phyloP scores from a whole-genome alignment of 306 rosid species.

The Castanea sativa region DNA sequence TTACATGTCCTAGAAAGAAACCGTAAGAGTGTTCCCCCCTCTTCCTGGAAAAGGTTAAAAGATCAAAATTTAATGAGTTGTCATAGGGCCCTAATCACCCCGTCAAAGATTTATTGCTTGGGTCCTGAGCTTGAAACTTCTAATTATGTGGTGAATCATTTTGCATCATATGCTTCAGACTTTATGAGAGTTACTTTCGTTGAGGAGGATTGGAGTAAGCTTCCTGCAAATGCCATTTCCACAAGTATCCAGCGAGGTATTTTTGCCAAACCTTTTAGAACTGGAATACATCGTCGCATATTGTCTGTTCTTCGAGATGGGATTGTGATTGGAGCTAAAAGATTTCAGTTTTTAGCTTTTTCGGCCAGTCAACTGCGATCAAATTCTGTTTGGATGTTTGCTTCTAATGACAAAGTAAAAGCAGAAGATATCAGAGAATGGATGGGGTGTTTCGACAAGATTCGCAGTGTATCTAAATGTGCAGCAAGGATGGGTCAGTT shows the following conservation, averaged over 20 bases:
- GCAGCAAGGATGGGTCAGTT: conserved; percentile 99
- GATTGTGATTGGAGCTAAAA: conserved; percentile 73
- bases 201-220: conserved; percentile 93
- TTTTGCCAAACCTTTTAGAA: conserved; percentile 59
- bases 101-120: conserved; percentile 73
- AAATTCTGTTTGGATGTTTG: conserved; percentile 93
- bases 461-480: conserved; percentile 85
- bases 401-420: conserved; percentile 72
- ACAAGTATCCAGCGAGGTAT: conserved; percentile 48
- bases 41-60: conserved; percentile 37
- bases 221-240: conserved; percentile 61
- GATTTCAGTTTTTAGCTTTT: conserved; percentile 87
- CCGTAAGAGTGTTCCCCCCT: conserved; percentile 21
- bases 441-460: conserved; percentile 90
- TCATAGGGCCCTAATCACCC: conserved; percentile 83
- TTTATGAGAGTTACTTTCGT: conserved; percentile 90
- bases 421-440: conserved; percentile 83
- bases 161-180: conserved; percentile 64
- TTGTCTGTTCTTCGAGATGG: conserved; percentile 77
- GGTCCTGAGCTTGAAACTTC: conserved; percentile 95
- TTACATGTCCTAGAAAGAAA: conserved; percentile 42
- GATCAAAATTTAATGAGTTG: conserved; percentile 77
- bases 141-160: conserved; percentile 83
- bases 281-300: conserved; percentile 61
- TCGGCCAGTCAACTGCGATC: conserved; percentile 95